Percentiles rank a stretch among this genome's conserved stretches.
phyloP scores from a whole-genome alignment of 2,329 filamentous ascomycete genomes.

The Botryotinia convoluta region DNA sequence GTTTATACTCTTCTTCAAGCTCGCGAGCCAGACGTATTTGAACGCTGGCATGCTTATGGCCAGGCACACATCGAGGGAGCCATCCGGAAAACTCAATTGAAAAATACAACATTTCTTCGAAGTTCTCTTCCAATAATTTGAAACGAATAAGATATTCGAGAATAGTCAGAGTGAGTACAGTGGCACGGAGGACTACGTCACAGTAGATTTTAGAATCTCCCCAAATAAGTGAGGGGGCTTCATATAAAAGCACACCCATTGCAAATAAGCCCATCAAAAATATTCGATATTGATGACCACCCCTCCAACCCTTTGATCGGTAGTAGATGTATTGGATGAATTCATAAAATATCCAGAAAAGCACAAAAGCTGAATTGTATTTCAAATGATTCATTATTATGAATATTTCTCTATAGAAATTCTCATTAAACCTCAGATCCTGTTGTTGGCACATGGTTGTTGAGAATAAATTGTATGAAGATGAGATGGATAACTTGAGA shows the following conservation, averaged over 20 bases:
- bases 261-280: rapidly evolving
- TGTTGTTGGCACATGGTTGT: not conserved
- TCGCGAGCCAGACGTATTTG: not conserved
- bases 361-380: not conserved
- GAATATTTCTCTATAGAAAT: not conserved
- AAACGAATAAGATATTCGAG: not conserved
- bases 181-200: not conserved
- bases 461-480: not conserved
- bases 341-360: not conserved
- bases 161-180: not conserved
- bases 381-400: not conserved
- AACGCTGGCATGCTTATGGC: not conserved
- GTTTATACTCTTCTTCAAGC: not conserved
- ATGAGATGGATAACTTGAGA: not conserved
- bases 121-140: not conserved
- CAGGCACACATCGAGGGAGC: rapidly evolving
- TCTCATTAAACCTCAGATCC: not conserved
- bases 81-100: not conserved
- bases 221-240: rapidly evolving
- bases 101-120: not conserved
- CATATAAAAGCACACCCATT: not conserved
- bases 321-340: not conserved
- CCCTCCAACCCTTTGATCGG: not conserved
- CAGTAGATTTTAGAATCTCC: not conserved
- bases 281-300: not conserved